Conservation (phyloP, 2,329 filamentous ascomycete species). For the Fusarium pininemorale region DNA sequence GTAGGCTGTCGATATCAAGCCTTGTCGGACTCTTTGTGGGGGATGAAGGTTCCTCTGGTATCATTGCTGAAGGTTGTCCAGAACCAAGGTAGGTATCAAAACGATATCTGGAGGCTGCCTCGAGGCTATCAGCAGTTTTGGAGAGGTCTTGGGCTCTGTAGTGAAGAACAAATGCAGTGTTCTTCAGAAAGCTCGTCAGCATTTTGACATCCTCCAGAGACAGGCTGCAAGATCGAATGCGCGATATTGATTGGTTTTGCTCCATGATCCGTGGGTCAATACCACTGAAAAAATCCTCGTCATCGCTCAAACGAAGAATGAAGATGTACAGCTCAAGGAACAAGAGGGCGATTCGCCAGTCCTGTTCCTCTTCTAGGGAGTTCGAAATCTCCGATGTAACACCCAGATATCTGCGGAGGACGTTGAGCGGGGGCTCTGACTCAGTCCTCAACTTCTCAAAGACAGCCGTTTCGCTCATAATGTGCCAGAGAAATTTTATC, state of each 20-base stretch:
- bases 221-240: constrained; percentile 71
- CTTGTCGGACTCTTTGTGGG: constrained; percentile 33
- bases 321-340: constrained; percentile 97
- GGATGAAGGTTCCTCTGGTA: neutral
- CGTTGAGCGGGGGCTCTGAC: constrained; percentile 42
- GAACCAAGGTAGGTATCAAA: constrained; percentile 45
- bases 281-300: constrained; percentile 89
- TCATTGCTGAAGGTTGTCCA: neutral
- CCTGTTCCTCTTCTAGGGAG: constrained; percentile 52
- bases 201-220: constrained; percentile 75
- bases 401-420: constrained; percentile 47
- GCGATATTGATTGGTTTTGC: constrained; percentile 54
- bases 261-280: constrained; percentile 53
- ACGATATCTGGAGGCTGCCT: constrained; percentile 38
- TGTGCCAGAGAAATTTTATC: constrained; percentile 81
- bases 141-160: constrained; percentile 77
- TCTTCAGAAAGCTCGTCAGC: constrained; percentile 87
- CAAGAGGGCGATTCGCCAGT: constrained; percentile 89
- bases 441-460: constrained; percentile 46
- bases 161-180: constrained; percentile 87
- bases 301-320: constrained; percentile 89
- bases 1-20: constrained; percentile 79
- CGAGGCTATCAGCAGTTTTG: constrained; percentile 37
- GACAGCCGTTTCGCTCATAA: constrained; percentile 56
- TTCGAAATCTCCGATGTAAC: constrained; percentile 40